Evolutionary conservation across 2,329 filamentous ascomycete species (phyloP), one percentile per base, ranked within the genome.

Genomic region (Lojkania enalia): DNA sequence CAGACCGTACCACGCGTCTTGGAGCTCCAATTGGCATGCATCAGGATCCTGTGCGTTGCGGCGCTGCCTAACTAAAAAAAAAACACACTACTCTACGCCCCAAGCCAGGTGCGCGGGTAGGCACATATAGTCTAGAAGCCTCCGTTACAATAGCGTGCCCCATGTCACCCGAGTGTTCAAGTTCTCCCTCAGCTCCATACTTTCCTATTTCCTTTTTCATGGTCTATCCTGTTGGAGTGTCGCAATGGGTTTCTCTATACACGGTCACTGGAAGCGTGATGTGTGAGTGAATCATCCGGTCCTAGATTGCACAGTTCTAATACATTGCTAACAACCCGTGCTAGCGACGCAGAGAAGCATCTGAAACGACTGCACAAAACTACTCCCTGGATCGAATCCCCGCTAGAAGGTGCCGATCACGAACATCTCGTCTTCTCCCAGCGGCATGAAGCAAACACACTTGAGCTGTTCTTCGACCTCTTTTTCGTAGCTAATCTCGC

Each of bases 371-470:
- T 67, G 31, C 67, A 70, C 54, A 62, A 63, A 35, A 63, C 57
- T 13, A 58, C 61, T 5, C 64, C 67, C 2, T 60, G 57, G 35
- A 65, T 69, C 36, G 66, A 68, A 45, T 63, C 61, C 15, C 68
- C 67, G 15, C 55, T 70, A 16, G 52, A 48, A 5, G 68, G 68
- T 25, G 68, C 68, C 45, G 65, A 70, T 39, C 56, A 64, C 33
- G 57, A 68, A 30, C 45, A 58, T 2, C 61, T 68, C 29, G 64
- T 70, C 36, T 70, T 71, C 42, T 63, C 60, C 18, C 67, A 71
- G 49, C 57, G 67, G 7, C 65, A 70, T 45, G 68, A 71, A 52
- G 68, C 68, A n/a, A 69, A 66, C 41, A 64, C 65, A 19, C 54
- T 67, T 14, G 68, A 71, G 40, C 55, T 71, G 5, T 71, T 70